phyloP scores from a whole-genome alignment of 371 early-diverging fungal genomes.

The Actinomortierella ambigua region DNA sequence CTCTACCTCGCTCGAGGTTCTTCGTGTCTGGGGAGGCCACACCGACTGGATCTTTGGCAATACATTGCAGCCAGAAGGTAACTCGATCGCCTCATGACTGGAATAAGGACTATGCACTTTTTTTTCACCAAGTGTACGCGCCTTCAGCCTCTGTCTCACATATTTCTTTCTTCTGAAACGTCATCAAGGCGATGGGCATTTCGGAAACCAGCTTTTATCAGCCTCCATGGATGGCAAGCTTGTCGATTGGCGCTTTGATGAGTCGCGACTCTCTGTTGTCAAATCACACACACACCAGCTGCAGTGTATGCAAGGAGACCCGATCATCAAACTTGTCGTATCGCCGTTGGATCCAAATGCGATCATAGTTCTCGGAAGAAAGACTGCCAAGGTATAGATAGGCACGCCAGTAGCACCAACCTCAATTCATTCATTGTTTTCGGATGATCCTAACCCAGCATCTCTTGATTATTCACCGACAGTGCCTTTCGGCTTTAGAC shows the following conservation, averaged over 20 bases:
- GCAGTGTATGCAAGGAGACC: constrained; percentile 50
- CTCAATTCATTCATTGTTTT: too few relatives aligned
- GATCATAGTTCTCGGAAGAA: too few relatives aligned
- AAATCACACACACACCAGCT: constrained; percentile 10
- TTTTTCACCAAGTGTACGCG: too few relatives aligned
- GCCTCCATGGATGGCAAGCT: constrained; percentile 52
- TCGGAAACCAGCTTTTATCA: constrained; percentile 44
- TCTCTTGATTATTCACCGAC: too few relatives aligned
- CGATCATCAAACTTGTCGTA: neutral
- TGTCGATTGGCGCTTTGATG: constrained; percentile 58
- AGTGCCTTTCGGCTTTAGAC: too few relatives aligned
- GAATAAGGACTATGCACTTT: neutral
- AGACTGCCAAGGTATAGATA: too few relatives aligned
- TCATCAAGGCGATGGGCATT: constrained; percentile 16
- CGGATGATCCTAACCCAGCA: too few relatives aligned
- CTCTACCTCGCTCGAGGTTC: constrained; percentile 50
- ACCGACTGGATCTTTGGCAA: constrained; percentile 69
- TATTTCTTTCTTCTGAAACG: too few relatives aligned
- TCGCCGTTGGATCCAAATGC: too few relatives aligned
- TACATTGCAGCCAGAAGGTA: constrained; percentile 63
- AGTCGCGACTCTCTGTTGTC: constrained; percentile 2
- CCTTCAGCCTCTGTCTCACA: too few relatives aligned
- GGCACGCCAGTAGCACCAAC: too few relatives aligned
- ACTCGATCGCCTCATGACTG: too few relatives aligned
- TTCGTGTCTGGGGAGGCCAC: constrained; percentile 73